Conservation (phyloP, 1,284 basidiomycete species). For the Apiotrichum sp. region DNA sequence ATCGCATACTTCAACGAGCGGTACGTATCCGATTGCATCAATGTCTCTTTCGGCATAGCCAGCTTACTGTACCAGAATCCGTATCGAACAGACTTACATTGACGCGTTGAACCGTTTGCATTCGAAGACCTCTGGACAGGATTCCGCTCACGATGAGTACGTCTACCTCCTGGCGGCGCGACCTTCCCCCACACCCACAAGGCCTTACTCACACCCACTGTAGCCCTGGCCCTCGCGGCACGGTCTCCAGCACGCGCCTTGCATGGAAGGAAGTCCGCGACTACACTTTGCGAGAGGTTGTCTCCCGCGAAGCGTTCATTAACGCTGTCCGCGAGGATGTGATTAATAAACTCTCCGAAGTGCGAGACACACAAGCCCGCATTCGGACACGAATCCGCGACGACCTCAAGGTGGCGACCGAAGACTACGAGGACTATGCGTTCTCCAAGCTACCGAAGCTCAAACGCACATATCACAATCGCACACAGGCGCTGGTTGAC, state of each 20-base stretch:
- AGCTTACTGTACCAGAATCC: constrained; percentile 53
- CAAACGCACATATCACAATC: constrained; percentile 68
- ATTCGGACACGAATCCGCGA: constrained; percentile 84
- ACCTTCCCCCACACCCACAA: not conserved
- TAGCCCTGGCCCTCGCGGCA: constrained; percentile 51
- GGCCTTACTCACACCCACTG: not conserved
- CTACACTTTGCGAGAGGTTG: constrained; percentile 75
- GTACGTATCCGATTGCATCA: constrained; percentile 48
- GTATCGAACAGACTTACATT: constrained; percentile 73
- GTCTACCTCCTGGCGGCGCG: constrained; percentile 6
- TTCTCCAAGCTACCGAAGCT: constrained; percentile 68
- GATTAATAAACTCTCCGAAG: constrained; percentile 57
- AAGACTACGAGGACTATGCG: constrained; percentile 69
- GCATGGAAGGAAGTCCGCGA: constrained; percentile 79
- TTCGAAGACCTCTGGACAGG: constrained; percentile 61
- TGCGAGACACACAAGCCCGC: constrained; percentile 74
- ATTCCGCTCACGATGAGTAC: constrained; percentile 48
- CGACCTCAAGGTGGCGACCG: constrained; percentile 68
- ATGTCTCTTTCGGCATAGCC: too few species aligned
- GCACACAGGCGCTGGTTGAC: constrained; percentile 70
- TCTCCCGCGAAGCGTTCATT: constrained; percentile 69
- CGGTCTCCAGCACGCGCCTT: constrained; percentile 56
- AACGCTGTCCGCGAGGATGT: constrained; percentile 64
- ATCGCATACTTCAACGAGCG: constrained; percentile 77
- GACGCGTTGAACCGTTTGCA: constrained; percentile 65